Percentiles rank a stretch among this genome's conserved stretches.
These are phyloP conservation scores for Venturia nashicola DNA, from an alignment of 2,329 filamentous ascomycete species.

Conservation along the genomic window DNA sequence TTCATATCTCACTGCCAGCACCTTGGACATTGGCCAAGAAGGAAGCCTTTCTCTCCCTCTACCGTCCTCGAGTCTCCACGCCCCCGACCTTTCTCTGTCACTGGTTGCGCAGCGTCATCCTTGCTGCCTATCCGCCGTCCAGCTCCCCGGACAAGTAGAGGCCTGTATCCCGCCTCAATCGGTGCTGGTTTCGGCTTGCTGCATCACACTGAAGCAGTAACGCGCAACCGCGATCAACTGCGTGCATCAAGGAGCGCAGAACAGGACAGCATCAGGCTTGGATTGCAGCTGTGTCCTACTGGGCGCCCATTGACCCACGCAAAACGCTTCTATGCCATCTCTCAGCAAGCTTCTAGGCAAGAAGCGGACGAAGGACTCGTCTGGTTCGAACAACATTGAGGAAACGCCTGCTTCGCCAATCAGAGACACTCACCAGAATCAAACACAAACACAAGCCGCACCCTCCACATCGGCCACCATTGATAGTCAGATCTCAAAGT, in stretches of 20 bases:
- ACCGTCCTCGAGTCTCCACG: not conserved
- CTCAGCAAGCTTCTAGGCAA: conserved; percentile 87
- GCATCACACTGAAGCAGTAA: not conserved
- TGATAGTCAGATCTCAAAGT: conserved; percentile 5
- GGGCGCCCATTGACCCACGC: not conserved
- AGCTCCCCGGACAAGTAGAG: not conserved
- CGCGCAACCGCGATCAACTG: not conserved
- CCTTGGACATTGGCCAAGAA: no score
- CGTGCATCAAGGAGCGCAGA: not conserved
- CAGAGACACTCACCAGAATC: conserved; percentile 50
- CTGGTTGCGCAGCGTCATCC: conserved; percentile 1
- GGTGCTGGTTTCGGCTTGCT: not conserved
- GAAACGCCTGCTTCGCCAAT: conserved; percentile 52
- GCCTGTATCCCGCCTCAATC: not conserved
- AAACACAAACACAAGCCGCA: conserved; percentile 33
- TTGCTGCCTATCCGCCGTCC: not conserved
- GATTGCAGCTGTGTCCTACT: not conserved
- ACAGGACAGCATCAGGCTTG: not conserved
- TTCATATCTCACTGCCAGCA: not conserved
- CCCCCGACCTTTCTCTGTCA: not conserved
- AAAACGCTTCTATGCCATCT: conserved; percentile 59
- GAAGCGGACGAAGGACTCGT: conserved; percentile 90
- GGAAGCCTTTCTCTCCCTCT: not conserved
- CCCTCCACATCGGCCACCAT: conserved; percentile 9
- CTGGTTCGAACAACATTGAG: conserved; percentile 43